These are phyloP conservation scores for Saussurea involucrata DNA, from an alignment of 129 eudicot genomes.

Conservation along the genomic window DNA sequence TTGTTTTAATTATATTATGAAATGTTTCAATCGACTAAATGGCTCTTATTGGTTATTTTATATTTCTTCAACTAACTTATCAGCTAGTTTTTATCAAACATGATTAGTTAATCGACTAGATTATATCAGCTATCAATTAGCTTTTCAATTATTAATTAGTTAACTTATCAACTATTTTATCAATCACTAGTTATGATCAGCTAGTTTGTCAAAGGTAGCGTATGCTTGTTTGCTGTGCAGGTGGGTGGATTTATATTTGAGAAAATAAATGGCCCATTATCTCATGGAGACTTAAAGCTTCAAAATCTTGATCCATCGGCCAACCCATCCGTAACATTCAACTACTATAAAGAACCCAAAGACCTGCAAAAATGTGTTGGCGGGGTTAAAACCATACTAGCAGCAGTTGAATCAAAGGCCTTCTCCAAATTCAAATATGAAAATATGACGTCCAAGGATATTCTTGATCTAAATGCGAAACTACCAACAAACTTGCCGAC, in stretches of 20 bases:
- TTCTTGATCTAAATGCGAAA: constrained; percentile 48
- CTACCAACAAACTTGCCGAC: constrained; percentile 50
- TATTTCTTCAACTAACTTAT: too few relatives aligned
- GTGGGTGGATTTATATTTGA: constrained; percentile 67
- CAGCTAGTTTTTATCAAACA: too few relatives aligned
- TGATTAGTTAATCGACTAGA: too few relatives aligned
- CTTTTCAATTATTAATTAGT: too few relatives aligned
- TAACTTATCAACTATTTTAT: too few relatives aligned
- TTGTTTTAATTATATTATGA: too few relatives aligned
- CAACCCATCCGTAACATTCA: constrained; percentile 63
- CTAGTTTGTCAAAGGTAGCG: too few relatives aligned
- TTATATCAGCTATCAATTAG: too few relatives aligned
- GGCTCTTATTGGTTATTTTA: too few relatives aligned
- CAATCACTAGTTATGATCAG: too few relatives aligned
- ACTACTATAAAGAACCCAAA: constrained; percentile 58
- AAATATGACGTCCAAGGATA: not conserved
- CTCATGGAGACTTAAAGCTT: constrained; percentile 58
- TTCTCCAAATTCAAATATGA: constrained; percentile 42
- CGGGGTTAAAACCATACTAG: constrained; percentile 46
- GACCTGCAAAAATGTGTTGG: constrained; percentile 61
- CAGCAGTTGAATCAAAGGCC: constrained; percentile 45
- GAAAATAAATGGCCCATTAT: constrained; percentile 59
- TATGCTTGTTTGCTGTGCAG: constrained; percentile 16
- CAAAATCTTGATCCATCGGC: constrained; percentile 35
- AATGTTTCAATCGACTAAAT: too few relatives aligned